These are phyloP conservation scores for Herpotrichia juniperi DNA, from an alignment of 2,329 filamentous ascomycete genomes.

Conservation along the genomic window DNA sequence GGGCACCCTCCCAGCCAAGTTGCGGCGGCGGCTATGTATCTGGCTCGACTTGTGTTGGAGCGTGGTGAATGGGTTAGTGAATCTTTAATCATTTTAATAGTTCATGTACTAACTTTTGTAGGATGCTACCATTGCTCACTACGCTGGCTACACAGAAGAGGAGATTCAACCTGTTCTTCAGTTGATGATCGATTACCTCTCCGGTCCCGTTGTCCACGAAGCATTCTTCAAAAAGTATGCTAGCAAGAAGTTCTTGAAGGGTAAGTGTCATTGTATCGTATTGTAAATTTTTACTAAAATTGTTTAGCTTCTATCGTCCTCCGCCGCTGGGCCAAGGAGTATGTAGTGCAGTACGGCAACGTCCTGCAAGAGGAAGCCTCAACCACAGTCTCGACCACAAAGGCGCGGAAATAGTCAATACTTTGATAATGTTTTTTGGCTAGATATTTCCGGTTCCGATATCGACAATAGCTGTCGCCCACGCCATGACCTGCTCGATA, in stretches of 20 bases:
- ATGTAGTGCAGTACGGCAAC: slow-evolving; percentile 41
- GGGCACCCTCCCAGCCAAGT: slow-evolving; percentile 86
- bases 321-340: slow-evolving; percentile 91
- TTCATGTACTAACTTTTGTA: slow-evolving; percentile 42
- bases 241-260: slow-evolving; percentile 98
- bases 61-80: slow-evolving; percentile 84
- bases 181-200: slow-evolving; percentile 96
- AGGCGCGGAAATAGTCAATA: slow-evolving; percentile 26
- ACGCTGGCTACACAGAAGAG: slow-evolving; percentile 90
- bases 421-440: slow-evolving; percentile 24
- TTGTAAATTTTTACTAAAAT: slow-evolving; percentile 17
- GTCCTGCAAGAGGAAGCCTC: slow-evolving; percentile 32
- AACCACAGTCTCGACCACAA: slow-evolving; percentile 16
- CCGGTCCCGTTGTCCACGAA: slow-evolving; percentile 87
- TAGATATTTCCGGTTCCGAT: slow-evolving; percentile 22
- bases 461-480: slow-evolving; percentile 10
- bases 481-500: slow-evolving; percentile 10
- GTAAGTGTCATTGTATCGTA: slow-evolving; percentile 58
- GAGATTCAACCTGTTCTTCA: slow-evolving; percentile 92
- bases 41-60: slow-evolving; percentile 87
- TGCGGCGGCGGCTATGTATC: slow-evolving; percentile 92
- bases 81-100: not conserved
- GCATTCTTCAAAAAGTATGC: slow-evolving; percentile 99
- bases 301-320: slow-evolving; percentile 82
- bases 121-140: slow-evolving; percentile 86